Conservation (phyloP, 2,329 filamentous ascomycete species). For the Alternaria sp. region DNA sequence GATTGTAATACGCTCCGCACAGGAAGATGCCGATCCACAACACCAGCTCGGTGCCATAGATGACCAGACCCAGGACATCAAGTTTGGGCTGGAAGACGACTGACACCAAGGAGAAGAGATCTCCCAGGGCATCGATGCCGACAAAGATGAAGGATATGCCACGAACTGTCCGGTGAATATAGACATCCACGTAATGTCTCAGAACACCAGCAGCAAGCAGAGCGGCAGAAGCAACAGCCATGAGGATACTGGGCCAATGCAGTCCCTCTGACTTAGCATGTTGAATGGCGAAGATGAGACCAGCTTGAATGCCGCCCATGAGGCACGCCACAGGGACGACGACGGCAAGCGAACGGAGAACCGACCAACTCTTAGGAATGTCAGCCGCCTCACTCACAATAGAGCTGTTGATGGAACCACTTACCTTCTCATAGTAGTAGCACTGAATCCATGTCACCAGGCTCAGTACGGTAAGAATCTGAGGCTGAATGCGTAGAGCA, state of each 20-base stretch:
- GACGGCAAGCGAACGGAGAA: constrained; percentile 56
- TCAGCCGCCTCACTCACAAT: neutral
- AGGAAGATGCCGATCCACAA: constrained; percentile 73
- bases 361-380: constrained; percentile 57
- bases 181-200: constrained; percentile 74
- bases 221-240: constrained; percentile 69
- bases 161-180: constrained; percentile 67
- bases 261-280: constrained; percentile 53
- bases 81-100: constrained; percentile 66
- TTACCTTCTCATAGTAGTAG: constrained; percentile 58
- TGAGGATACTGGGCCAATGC: constrained; percentile 68
- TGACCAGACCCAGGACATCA: constrained; percentile 68
- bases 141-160: constrained; percentile 77
- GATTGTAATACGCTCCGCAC: constrained; percentile 69
- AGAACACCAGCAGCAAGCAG: constrained; percentile 71
- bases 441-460: constrained; percentile 63
- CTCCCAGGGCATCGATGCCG: constrained; percentile 71
- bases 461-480: constrained; percentile 61
- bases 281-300: constrained; percentile 63
- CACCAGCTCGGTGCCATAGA: constrained; percentile 69
- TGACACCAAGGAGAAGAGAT: constrained; percentile 70
- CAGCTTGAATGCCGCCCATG: constrained; percentile 66
- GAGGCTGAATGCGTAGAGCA: constrained; percentile 61
- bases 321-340: constrained; percentile 59
- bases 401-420: neutral